Evolutionary conservation across 2,329 filamentous ascomycete species (phyloP).

Genomic region (Microcera coccophila): DNA sequence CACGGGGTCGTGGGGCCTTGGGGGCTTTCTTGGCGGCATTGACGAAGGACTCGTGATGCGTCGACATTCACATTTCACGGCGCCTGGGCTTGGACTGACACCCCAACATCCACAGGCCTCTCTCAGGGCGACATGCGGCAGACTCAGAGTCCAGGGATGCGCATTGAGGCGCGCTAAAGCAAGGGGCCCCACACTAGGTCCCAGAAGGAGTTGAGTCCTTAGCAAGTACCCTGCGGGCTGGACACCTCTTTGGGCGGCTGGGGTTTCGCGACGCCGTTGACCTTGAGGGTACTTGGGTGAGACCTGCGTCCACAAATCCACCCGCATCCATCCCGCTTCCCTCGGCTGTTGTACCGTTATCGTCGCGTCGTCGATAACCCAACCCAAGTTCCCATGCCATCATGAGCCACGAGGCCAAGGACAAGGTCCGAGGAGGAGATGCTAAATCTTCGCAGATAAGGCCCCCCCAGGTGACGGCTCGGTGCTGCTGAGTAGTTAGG

Average conservation of each 20-base stretch:
- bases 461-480: too few relatives aligned
- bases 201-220: neutral
- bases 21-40: neutral
- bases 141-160: neutral
- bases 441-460: too few relatives aligned
- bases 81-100: too few relatives aligned
- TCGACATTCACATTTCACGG: too few relatives aligned
- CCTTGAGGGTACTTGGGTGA: neutral
- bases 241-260: neutral
- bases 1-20: neutral
- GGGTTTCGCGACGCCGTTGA: neutral
- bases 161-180: neutral
- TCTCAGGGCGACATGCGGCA: too few relatives aligned
- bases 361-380: neutral
- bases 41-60: neutral
- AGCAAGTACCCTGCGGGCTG: neutral
- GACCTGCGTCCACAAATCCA: neutral
- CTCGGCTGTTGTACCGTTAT: neutral
- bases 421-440: neutral
- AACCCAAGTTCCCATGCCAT: too few relatives aligned
- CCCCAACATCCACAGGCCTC: too few relatives aligned
- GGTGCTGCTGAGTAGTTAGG: too few relatives aligned
- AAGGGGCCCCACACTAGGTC: neutral
- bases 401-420: neutral
- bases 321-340: neutral